A percentile compares a stretch with the other conserved stretches of the same genome.
Evolutionary conservation across 2,329 filamentous ascomycete genomes (phyloP).

Genomic region (Didymella pomorum): DNA sequence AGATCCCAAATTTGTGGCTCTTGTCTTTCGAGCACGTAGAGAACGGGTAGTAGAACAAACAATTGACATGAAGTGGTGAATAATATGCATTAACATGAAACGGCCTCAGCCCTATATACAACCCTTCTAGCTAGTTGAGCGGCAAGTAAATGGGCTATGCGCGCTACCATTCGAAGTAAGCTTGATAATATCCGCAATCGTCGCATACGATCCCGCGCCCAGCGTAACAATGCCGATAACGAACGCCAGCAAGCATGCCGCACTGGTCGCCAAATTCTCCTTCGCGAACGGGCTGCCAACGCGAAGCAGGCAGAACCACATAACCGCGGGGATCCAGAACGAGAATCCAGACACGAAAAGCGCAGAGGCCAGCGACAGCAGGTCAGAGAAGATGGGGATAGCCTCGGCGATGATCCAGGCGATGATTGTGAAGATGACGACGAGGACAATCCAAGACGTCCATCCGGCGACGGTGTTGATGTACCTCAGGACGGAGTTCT

Average conservation of each 20-base stretch:
- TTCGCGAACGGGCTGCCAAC: slow-evolving; percentile 16
- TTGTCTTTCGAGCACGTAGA: too few relatives aligned
- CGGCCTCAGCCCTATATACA: background rate
- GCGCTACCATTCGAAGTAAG: slow-evolving; percentile 17
- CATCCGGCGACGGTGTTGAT: slow-evolving; percentile 25
- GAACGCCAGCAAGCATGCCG: slow-evolving; percentile 21
- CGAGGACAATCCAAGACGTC: slow-evolving; percentile 23
- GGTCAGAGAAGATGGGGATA: slow-evolving; percentile 25
- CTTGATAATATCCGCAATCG: slow-evolving; percentile 25
- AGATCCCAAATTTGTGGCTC: too few relatives aligned
- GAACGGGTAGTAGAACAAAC: too few relatives aligned
- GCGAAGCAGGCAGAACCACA: slow-evolving; percentile 23
- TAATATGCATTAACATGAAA: slow-evolving; percentile 7
- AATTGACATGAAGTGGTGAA: background rate
- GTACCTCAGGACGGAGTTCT: slow-evolving; percentile 23
- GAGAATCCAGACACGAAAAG: slow-evolving; percentile 26
- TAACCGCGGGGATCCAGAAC: slow-evolving; percentile 25
- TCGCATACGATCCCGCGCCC: slow-evolving; percentile 23
- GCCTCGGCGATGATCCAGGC: slow-evolving; percentile 27
- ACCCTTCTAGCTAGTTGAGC: slow-evolving; percentile 7
- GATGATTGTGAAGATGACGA: slow-evolving; percentile 25
- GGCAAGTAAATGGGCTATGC: slow-evolving; percentile 25
- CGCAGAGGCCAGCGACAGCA: slow-evolving; percentile 24
- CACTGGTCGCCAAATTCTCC: slow-evolving; percentile 18
- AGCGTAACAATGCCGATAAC: slow-evolving; percentile 21